phyloP scores from a whole-genome alignment of 805 yeast genomes.

The Kluyveromyces wickerhamii region DNA sequence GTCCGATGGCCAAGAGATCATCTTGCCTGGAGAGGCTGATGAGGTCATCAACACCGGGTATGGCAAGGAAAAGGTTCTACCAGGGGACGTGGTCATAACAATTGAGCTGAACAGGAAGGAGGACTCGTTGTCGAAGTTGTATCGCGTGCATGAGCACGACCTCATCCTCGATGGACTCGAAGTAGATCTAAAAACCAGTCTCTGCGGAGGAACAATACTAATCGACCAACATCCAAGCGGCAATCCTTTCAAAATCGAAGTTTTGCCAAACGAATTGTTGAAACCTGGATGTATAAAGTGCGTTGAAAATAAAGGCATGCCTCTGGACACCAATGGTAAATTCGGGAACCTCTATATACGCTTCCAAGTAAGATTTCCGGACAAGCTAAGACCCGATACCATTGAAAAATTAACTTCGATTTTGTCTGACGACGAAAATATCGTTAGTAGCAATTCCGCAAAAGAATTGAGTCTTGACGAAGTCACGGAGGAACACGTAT shows the following conservation, averaged over 20 bases:
- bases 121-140: slow-evolving; percentile 27
- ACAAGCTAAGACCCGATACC: slow-evolving; percentile 15
- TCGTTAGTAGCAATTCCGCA: slow-evolving; percentile 6
- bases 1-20: slow-evolving; percentile 41
- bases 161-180: slow-evolving; percentile 35
- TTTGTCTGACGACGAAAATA: slow-evolving; percentile 14
- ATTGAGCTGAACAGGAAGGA: slow-evolving; percentile 20
- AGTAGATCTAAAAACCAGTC: slow-evolving; percentile 45
- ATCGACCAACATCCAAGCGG: slow-evolving; percentile 28
- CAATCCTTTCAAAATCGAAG: slow-evolving; percentile 35
- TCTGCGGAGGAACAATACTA: slow-evolving; percentile 46
- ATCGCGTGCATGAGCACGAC: slow-evolving; percentile 35
- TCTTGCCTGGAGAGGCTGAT: slow-evolving; percentile 56
- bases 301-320: slow-evolving; percentile 48
- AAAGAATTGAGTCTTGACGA: slow-evolving; percentile 14
- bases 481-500: slow-evolving; percentile 20
- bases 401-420: slow-evolving; percentile 11
- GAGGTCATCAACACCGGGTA: slow-evolving; percentile 39
- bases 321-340: slow-evolving; percentile 28
- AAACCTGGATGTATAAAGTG: slow-evolving; percentile 40
- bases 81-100: slow-evolving; percentile 61
- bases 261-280: slow-evolving; percentile 45
- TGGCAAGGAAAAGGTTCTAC: slow-evolving; percentile 32
- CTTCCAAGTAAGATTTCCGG: slow-evolving; percentile 54
- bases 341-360: slow-evolving; percentile 47